phyloP scores from a whole-genome alignment of 345 rosid species.

The Angophora floribunda region DNA sequence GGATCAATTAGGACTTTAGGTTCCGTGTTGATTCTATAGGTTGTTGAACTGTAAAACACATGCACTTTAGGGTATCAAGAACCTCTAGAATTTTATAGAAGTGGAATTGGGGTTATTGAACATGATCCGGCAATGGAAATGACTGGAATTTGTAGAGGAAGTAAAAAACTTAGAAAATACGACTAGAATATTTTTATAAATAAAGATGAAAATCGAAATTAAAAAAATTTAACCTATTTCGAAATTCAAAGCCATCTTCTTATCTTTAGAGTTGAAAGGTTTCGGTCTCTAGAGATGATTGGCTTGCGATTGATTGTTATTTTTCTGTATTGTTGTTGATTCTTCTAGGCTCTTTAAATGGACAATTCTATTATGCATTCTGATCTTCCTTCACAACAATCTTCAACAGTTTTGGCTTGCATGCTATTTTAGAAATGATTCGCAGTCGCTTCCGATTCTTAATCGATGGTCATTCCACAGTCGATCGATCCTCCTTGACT shows the following conservation, averaged over 20 bases:
- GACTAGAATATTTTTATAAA: too few relatives aligned
- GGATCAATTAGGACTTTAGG: too few relatives aligned
- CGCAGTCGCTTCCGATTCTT: background rate
- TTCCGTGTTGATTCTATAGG: too few relatives aligned
- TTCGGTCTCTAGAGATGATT: background rate
- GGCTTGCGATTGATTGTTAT: background rate
- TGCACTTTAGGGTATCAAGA: too few relatives aligned
- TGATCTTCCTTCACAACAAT: too few relatives aligned
- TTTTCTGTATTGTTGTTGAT: too few relatives aligned
- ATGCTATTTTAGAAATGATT: background rate
- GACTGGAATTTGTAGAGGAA: background rate
- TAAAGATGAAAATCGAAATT: background rate
- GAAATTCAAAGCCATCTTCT: fast-evolving
- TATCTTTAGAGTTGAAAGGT: background rate
- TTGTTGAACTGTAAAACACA: too few relatives aligned
- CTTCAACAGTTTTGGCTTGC: background rate
- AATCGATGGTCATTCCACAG: background rate
- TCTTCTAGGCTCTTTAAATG: background rate
- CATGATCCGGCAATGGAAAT: background rate
- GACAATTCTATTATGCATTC: background rate
- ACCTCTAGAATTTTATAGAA: too few relatives aligned
- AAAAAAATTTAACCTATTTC: background rate
- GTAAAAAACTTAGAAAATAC: too few relatives aligned
- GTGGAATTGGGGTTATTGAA: background rate
- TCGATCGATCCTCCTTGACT: too few relatives aligned